Evolutionary conservation across 768 basidiomycete species (phyloP), one percentile per base, ranked within the genome.

Genomic region (Sporobolomyces phaffii): DNA sequence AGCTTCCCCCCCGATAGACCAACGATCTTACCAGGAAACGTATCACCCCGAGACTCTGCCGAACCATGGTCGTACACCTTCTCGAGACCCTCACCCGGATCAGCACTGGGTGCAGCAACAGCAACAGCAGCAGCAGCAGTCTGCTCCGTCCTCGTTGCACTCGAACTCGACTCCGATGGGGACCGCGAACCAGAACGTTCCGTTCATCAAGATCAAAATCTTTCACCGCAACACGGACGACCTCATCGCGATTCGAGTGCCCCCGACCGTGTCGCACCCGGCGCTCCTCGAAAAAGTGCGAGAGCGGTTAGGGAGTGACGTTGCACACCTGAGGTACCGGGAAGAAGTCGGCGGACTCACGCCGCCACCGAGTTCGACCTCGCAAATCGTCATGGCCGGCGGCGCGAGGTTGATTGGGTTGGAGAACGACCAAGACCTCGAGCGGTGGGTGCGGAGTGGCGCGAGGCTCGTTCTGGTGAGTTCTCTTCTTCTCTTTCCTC

Each of bases 191-290:
- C 50, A 33, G 29, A 54, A 53, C 71, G 65, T 65, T 13, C 89
- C 93, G 28, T 98, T 92, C 78, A 83, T 98, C 72, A 99, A 98
- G 80, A 96, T 99, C 80, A 99, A 99, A 80, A 91, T 99, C 49
- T 96, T 96, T 77, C 90, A 96, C 79, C 85, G 89, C 43, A 82
- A 87, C 62, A 87, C 91, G 29, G 93, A 98, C 76, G 96, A 99
- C 77, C 80, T 98, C 60, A 91, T 98, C 69, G 96, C 96, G 6
- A 96, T 98, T 62, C 86, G 96, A 18, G 94, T 98, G 33, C 92
- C 94, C 76, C 96, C 96, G 28, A 84, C 83, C 57, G 92, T 98
- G 44, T 85, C 88, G 11, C 87, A 89, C 74, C 80, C 78, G 14
- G 91, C 94, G 75, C 81, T 99, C 67, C 86, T 96, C 82, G 89